A percentile compares a stretch with the other conserved stretches of the same genome.
Conservation (phyloP, 768 basidiomycete genomes). For the Suillus cothurnatus region DNA sequence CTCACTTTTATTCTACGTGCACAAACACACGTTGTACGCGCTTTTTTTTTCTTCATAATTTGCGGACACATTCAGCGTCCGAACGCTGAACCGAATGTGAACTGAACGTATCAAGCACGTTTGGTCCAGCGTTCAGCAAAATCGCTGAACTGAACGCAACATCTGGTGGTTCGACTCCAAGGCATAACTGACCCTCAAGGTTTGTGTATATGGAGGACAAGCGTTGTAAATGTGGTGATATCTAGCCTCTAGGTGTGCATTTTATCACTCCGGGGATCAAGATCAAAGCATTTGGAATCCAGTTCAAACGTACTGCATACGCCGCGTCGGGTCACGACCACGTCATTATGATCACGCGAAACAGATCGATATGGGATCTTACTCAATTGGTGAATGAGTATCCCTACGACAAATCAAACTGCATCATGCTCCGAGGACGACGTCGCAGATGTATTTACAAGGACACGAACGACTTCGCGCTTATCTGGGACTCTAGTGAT, state of each 20-base stretch:
- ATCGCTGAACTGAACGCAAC: background rate
- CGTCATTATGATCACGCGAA: no score
- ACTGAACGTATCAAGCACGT: background rate
- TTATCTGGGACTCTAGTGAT: no score
- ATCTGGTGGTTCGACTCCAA: no score
- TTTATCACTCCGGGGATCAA: background rate
- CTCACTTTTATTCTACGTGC: conserved; percentile 26
- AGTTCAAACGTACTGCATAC: background rate
- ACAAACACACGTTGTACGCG: background rate
- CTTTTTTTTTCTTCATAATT: background rate
- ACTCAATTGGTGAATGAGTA: no score
- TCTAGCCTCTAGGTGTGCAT: background rate
- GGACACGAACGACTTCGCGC: no score
- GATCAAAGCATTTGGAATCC: background rate
- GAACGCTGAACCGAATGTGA: background rate
- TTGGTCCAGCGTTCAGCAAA: background rate
- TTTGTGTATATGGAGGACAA: background rate
- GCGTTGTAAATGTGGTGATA: background rate
- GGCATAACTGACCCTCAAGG: no score
- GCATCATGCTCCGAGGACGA: no score
- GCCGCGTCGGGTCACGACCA: background rate
- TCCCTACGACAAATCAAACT: no score
- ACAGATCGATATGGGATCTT: no score
- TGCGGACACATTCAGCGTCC: background rate
- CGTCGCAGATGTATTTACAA: no score